Percentiles rank a stretch among this genome's conserved stretches.
Evolutionary conservation across 2,329 filamentous ascomycete genomes (phyloP).

Genomic region (Fusarium goolgardi): DNA sequence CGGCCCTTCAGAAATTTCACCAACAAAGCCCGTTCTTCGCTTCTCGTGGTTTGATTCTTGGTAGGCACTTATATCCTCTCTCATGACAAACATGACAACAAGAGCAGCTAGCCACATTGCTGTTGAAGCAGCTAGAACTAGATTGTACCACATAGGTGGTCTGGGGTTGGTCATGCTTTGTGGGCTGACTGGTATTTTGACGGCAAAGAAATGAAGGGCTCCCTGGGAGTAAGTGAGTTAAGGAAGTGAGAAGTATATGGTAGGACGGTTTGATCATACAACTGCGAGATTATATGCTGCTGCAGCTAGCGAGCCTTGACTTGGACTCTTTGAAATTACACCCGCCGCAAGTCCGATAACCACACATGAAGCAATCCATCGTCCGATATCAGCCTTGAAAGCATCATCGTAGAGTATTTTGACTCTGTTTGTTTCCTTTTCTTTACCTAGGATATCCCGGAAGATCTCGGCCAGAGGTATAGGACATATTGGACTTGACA

Average conservation of each 20-base stretch:
- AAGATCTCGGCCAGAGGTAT: slow-evolving; percentile 28
- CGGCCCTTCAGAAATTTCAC: slow-evolving; percentile 11
- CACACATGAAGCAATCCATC: slow-evolving; percentile 27
- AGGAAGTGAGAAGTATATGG: fast-evolving
- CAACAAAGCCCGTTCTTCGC: slow-evolving; percentile 6
- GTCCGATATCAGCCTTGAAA: slow-evolving; percentile 34
- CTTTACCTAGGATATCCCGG: slow-evolving; percentile 22
- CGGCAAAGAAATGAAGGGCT: slow-evolving; percentile 20
- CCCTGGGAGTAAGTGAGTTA: background rate
- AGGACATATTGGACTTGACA: slow-evolving; percentile 30
- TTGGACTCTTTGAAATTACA: slow-evolving; percentile 33
- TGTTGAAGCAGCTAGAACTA: slow-evolving; percentile 19
- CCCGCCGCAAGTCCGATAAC: slow-evolving; percentile 32
- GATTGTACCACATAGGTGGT: slow-evolving; percentile 25
- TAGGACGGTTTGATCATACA: background rate
- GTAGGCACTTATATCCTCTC: slow-evolving; percentile 7
- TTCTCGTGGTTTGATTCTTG: slow-evolving; percentile 11
- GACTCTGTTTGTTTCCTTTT: slow-evolving; percentile 29
- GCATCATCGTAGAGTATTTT: slow-evolving; percentile 32
- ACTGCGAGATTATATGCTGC: slow-evolving; percentile 29
- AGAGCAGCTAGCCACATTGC: slow-evolving; percentile 25
- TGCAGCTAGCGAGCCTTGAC: slow-evolving; percentile 17
- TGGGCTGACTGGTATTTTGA: slow-evolving; percentile 17
- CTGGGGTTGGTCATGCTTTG: slow-evolving; percentile 4
- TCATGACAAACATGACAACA: slow-evolving; percentile 17